Percentiles rank a stretch among this genome's conserved stretches.
Conservation (phyloP, 306 rosid genomes). For the Quercus aquifolioides region DNA sequence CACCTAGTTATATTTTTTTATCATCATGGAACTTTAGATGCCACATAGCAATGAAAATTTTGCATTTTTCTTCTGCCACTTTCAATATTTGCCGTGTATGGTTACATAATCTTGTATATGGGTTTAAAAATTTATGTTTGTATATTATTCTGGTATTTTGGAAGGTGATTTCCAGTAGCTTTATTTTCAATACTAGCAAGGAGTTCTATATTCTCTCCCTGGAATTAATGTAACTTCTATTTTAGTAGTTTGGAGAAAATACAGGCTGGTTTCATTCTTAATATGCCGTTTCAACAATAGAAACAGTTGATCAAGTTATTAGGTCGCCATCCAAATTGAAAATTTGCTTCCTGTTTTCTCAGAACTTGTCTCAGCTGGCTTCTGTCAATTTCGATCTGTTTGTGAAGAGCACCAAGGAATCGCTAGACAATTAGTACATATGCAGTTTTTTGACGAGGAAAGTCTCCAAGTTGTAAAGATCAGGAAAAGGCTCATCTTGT, state of each 20-base stretch:
- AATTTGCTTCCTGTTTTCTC: slow-evolving; percentile 14
- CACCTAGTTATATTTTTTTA: slow-evolving; percentile 1
- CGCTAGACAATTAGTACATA: slow-evolving; percentile 14
- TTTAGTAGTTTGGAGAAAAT: background rate
- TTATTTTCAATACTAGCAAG: background rate
- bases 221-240: background rate
- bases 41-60: background rate
- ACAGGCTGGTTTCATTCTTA: background rate
- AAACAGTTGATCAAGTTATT: background rate
- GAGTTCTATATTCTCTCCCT: background rate
- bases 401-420: slow-evolving; percentile 60
- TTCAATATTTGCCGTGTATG: background rate
- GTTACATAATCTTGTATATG: background rate
- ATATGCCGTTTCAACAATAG: background rate
- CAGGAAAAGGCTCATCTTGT: background rate
- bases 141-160: background rate
- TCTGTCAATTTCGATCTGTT: slow-evolving; percentile 82
- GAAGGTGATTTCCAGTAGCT: background rate
- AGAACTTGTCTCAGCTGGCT: slow-evolving; percentile 92
- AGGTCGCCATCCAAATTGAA: slow-evolving; percentile 4
- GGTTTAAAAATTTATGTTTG: background rate
- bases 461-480: background rate
- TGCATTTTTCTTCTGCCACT: background rate
- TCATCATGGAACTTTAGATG: background rate
- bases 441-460: background rate